A percentile compares a stretch with the other conserved stretches of the same genome.
These are phyloP conservation scores for Vickermania spadyakhi DNA, from an alignment of 208 protist species.

Conservation along the genomic window DNA sequence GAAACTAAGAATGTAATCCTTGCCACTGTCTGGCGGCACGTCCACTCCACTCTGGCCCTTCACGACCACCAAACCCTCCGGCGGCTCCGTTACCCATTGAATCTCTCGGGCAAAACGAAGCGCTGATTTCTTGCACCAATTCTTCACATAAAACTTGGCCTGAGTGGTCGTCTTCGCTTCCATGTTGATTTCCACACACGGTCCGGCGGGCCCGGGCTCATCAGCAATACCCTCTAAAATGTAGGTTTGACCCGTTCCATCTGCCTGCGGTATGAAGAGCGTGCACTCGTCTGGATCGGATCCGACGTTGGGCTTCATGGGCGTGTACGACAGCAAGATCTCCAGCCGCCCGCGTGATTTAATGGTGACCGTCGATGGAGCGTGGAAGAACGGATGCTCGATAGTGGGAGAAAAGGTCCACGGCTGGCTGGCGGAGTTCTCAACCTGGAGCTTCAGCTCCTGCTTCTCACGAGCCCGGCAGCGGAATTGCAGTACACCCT, in stretches of 20 bases:
- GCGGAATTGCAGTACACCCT: slow-evolving; percentile 62
- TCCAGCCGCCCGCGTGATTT: slow-evolving; percentile 46
- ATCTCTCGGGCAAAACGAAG: slow-evolving; percentile 84
- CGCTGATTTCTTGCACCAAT: slow-evolving; percentile 51
- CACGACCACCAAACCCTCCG: slow-evolving; percentile 47
- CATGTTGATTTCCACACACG: slow-evolving; percentile 34
- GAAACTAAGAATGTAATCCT: slow-evolving; percentile 75
- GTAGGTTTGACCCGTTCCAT: slow-evolving; percentile 81
- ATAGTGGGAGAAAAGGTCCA: slow-evolving; percentile 87
- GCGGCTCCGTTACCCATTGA: slow-evolving; percentile 45
- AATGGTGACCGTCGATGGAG: slow-evolving; percentile 53
- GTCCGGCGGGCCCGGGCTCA: slow-evolving; percentile 26
- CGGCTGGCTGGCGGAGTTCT: slow-evolving; percentile 57
- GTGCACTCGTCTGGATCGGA: slow-evolving; percentile 50
- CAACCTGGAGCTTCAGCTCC: slow-evolving; percentile 58
- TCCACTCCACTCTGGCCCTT: slow-evolving; percentile 74
- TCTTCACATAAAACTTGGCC: slow-evolving; percentile 63
- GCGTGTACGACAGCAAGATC: slow-evolving; percentile 84
- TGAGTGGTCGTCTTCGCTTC: slow-evolving; percentile 26
- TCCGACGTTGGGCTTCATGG: slow-evolving; percentile 57
- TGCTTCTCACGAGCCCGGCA: slow-evolving; percentile 70
- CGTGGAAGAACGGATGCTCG: slow-evolving; percentile 76
- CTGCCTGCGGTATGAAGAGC: slow-evolving; percentile 90
- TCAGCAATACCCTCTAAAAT: slow-evolving; percentile 66
- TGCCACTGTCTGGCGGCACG: slow-evolving; percentile 54